Percentiles rank a stretch among this genome's conserved stretches.
phyloP scores from a whole-genome alignment of 164 flowering plant species.

The Vitis labrusca region DNA sequence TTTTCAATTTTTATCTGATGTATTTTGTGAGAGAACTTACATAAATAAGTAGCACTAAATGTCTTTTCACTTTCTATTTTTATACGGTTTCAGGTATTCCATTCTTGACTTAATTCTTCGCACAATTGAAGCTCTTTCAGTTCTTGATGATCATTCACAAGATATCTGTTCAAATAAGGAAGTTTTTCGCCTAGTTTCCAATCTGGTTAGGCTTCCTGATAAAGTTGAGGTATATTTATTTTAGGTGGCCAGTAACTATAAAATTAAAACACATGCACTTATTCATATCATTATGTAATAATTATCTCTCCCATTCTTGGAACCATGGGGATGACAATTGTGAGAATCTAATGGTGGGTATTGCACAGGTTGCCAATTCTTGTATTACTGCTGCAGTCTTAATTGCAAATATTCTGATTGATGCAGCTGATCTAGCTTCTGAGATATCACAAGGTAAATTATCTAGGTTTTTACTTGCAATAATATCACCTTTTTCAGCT shows the following conservation, averaged over 20 bases:
- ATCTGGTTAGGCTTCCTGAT: slow-evolving; percentile 70
- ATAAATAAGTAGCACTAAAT: not conserved
- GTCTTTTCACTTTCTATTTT: slow-evolving; percentile 3
- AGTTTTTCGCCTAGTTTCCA: slow-evolving; percentile 45
- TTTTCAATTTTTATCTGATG: too few relatives aligned
- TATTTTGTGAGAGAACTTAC: too few relatives aligned
- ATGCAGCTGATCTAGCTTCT: slow-evolving; percentile 46
- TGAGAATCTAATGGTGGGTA: not conserved
- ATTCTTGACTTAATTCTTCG: slow-evolving; percentile 77
- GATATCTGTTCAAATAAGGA: slow-evolving; percentile 62
- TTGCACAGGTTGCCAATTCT: slow-evolving; percentile 61
- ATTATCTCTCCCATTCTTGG: not conserved
- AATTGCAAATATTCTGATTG: slow-evolving; percentile 79
- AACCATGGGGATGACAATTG: not conserved
- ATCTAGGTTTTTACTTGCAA: not conserved
- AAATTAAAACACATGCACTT: not conserved
- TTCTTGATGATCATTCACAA: slow-evolving; percentile 51
- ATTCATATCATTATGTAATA: not conserved
- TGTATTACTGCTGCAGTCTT: slow-evolving; percentile 77
- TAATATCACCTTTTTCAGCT: not conserved
- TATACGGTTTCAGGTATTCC: slow-evolving; percentile 51
- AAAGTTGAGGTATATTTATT: slow-evolving; percentile 67
- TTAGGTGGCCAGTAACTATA: not conserved
- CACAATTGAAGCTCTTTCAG: slow-evolving; percentile 77
- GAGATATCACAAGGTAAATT: slow-evolving; percentile 66